Evolutionary conservation across 2,329 filamentous ascomycete genomes (phyloP), one percentile per base, ranked within the genome.

Genomic region (Aspergillus sp.): DNA sequence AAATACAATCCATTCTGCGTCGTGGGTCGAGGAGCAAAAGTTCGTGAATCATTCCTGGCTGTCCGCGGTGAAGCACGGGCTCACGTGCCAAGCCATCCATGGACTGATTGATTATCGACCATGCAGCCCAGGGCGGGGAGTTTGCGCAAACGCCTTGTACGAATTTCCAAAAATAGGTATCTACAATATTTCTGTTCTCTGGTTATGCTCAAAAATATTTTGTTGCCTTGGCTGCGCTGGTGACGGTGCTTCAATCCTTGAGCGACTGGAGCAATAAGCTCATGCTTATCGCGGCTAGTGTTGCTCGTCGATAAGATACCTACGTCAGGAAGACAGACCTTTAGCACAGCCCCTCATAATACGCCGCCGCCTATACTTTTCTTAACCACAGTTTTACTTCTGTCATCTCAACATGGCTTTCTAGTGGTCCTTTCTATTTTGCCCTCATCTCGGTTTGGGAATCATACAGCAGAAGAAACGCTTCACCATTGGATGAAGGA

Each of bases 1-100:
- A 42, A 56, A 44, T 18, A 45, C 45, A 60, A 59, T 59, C 64
- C 65, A 66, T 68, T 32, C 55, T 66, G 57, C 36, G 53, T 41
- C 18, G 18, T 42, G n/a, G 34, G 11, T 45, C 20, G 12, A 45
- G 26, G 17, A 53, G 49, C 11, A 24, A 4, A 53, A 36, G 49
- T 17, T 44, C 11, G 18, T 34, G 39, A 34, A 36, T 53, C 17
- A 13, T 6, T 34, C 34, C 34, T 30, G 26, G 15, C 17, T 17
- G 9, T 32, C 42, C 51, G 42, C 52, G 52, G 52, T 39, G 52
- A 51, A 42, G 41, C 36, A 48, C 18, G 44, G 20, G 12, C 51
- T 54, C 48, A 51, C 48, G 48, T 51, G 48, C 22, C 38, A 43
- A 45, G 36, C 7, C 17, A 11, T 49, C 45, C n/a, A 13, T 15